These are phyloP conservation scores for Fusarium neocosmosporiellum DNA, from an alignment of 2,329 filamentous ascomycete genomes.

Conservation along the genomic window DNA sequence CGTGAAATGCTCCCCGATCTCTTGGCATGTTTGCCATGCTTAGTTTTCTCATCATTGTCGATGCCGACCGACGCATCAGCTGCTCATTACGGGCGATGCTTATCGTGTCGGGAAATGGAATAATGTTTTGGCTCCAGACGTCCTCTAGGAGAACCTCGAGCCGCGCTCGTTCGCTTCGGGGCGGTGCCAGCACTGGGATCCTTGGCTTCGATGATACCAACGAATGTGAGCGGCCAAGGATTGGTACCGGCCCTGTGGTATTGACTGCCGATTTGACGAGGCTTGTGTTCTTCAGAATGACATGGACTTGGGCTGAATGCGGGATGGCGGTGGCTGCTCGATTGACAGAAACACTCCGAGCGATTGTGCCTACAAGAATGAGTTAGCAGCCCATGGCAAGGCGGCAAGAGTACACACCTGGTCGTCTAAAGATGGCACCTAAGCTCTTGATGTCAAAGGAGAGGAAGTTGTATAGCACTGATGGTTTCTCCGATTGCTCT, in stretches of 20 bases:
- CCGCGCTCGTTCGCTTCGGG: slow-evolving; percentile 79
- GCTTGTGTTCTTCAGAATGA: slow-evolving; percentile 89
- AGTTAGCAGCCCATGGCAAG: background rate
- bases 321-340: slow-evolving; percentile 79
- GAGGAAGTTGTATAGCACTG: slow-evolving; percentile 70
- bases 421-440: slow-evolving; percentile 79
- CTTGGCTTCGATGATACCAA: slow-evolving; percentile 74
- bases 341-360: slow-evolving; percentile 81
- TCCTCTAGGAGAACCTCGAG: slow-evolving; percentile 80
- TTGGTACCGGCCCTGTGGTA: slow-evolving; percentile 53
- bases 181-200: slow-evolving; percentile 77
- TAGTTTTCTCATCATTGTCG: slow-evolving; percentile 87
- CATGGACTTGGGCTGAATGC: slow-evolving; percentile 75
- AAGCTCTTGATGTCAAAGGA: slow-evolving; percentile 78
- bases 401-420: slow-evolving; percentile 58
- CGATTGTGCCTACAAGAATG: slow-evolving; percentile 62
- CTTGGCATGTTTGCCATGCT: slow-evolving; percentile 84
- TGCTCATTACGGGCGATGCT: slow-evolving; percentile 73
- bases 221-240: slow-evolving; percentile 83
- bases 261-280: slow-evolving; percentile 67
- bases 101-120: slow-evolving; percentile 87
- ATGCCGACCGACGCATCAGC: slow-evolving; percentile 81
- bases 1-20: slow-evolving; percentile 69
- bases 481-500: slow-evolving; percentile 57
- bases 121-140: slow-evolving; percentile 83